Evolutionary conservation across 495 filamentous ascomycete genomes (phyloP).

Genomic region (Neurospora sp.): DNA sequence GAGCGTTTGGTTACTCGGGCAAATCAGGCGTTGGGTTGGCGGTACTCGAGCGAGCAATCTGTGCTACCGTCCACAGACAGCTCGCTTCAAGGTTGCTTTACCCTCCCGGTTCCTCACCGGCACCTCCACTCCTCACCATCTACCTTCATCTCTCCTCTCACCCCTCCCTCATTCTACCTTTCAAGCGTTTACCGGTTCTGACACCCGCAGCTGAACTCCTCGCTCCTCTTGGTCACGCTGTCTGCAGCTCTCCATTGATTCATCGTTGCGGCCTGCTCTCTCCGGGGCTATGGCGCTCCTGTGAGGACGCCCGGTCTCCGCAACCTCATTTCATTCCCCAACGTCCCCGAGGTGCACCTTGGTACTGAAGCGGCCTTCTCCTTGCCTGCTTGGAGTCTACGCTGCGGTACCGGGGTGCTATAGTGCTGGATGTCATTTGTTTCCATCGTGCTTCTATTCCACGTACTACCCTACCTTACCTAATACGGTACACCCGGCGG

Average conservation of each 20-base stretch:
- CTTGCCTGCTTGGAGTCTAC: constrained; percentile 4
- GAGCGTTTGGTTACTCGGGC: background rate
- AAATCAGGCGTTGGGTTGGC: constrained; percentile 9
- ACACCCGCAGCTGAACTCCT: constrained; percentile 22
- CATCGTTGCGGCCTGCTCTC: constrained; percentile 5
- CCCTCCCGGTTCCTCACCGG: constrained; percentile 4
- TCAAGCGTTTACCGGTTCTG: constrained; percentile 13
- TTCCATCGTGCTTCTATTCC: constrained; percentile 8
- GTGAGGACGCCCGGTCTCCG: constrained; percentile 28
- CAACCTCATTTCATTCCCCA: constrained; percentile 15
- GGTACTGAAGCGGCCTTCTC: constrained; percentile 8
- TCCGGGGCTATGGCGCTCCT: constrained; percentile 19
- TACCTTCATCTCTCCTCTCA: constrained; percentile 4
- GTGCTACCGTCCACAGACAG: constrained; percentile 4
- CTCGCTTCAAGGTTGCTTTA: constrained; percentile 4
- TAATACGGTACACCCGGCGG: constrained; percentile 14
- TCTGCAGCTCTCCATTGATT: constrained; percentile 15
- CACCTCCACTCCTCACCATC: constrained; percentile 4
- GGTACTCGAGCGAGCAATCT: constrained; percentile 11
- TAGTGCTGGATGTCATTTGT: constrained; percentile 1
- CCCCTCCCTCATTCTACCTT: constrained; percentile 10
- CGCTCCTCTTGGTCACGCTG: constrained; percentile 24
- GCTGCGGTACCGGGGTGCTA: constrained; percentile 5
- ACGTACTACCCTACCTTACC: constrained; percentile 1
- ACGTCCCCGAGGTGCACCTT: constrained; percentile 20